Conservation (phyloP, 495 filamentous ascomycete genomes). For the Hypoxylon cercidicola region DNA sequence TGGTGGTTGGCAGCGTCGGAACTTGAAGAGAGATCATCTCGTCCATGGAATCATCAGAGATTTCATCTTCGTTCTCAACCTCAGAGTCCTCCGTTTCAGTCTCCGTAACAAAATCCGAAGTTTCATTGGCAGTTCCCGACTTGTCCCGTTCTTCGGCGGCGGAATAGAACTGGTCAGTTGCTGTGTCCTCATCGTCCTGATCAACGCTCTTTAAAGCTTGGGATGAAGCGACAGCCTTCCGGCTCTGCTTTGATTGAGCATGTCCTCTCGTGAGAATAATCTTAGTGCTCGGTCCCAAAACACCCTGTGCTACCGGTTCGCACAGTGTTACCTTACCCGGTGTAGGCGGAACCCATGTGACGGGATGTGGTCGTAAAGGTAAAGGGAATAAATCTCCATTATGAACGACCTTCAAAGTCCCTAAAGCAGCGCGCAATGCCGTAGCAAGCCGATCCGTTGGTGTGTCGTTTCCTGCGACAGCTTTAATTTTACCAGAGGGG, state of each 20-base stretch:
- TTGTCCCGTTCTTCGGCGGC: constrained; percentile 77
- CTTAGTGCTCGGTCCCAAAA: constrained; percentile 74
- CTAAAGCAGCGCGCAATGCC: constrained; percentile 80
- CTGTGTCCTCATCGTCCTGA: constrained; percentile 79
- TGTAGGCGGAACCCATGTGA: constrained; percentile 85
- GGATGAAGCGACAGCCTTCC: constrained; percentile 38
- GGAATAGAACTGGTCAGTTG: constrained; percentile 89
- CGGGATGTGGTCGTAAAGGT: constrained; percentile 84
- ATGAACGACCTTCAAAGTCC: constrained; percentile 78
- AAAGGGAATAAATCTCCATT: constrained; percentile 85
- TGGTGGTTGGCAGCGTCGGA: constrained; percentile 76
- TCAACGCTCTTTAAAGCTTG: constrained; percentile 67
- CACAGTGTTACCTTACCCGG: constrained; percentile 81
- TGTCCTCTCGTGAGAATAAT: constrained; percentile 72
- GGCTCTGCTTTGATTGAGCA: constrained; percentile 57
- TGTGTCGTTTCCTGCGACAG: constrained; percentile 46
- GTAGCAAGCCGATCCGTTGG: constrained; percentile 75
- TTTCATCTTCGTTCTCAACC: constrained; percentile 69
- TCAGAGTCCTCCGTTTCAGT: constrained; percentile 69
- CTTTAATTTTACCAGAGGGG: constrained; percentile 46
- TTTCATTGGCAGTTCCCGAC: constrained; percentile 51
- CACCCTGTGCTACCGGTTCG: constrained; percentile 84
- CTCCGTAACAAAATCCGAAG: constrained; percentile 59
- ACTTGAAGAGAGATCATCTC: constrained; percentile 85
- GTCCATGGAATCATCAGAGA: constrained; percentile 80